Conservation (phyloP, 2,329 filamentous ascomycete species). For the Cladobotryum protrusum region DNA sequence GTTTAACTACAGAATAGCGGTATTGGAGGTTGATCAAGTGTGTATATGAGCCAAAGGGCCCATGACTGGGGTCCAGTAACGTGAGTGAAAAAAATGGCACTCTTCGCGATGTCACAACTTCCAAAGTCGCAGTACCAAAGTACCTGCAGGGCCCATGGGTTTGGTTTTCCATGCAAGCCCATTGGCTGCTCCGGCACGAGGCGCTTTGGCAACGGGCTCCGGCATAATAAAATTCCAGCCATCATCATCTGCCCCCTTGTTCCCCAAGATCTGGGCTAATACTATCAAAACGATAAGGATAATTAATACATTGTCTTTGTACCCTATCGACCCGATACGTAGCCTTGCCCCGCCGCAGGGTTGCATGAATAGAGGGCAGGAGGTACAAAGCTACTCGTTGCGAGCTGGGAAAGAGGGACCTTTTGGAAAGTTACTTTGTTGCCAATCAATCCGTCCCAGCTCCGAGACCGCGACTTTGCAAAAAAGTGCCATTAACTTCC, state of each 20-base stretch:
- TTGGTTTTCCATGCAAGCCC: slow-evolving; percentile 10
- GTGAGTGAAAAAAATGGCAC: slow-evolving; percentile 10
- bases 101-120: slow-evolving; percentile 1
- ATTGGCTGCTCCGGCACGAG: slow-evolving; percentile 13
- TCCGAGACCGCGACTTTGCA: too few relatives aligned
- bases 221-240: slow-evolving; percentile 14
- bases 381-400: too few relatives aligned
- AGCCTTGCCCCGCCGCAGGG: too few relatives aligned
- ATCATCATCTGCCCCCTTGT: too few relatives aligned
- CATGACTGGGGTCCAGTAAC: slow-evolving; percentile 1
- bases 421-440: too few relatives aligned
- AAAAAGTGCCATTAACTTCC: too few relatives aligned
- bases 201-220: slow-evolving; percentile 4
- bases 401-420: too few relatives aligned
- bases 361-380: too few relatives aligned
- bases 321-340: background rate
- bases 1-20: slow-evolving; percentile 3
- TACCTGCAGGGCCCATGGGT: background rate
- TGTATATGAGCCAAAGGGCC: slow-evolving; percentile 4
- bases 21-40: slow-evolving; percentile 4
- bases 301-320: background rate
- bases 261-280: background rate
- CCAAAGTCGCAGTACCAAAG: too few relatives aligned
- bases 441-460: too few relatives aligned
- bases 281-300: too few relatives aligned